Evolutionary conservation across 23 red algal species (phyloP).

Genomic region (Gracilariopsis chorda): DNA sequence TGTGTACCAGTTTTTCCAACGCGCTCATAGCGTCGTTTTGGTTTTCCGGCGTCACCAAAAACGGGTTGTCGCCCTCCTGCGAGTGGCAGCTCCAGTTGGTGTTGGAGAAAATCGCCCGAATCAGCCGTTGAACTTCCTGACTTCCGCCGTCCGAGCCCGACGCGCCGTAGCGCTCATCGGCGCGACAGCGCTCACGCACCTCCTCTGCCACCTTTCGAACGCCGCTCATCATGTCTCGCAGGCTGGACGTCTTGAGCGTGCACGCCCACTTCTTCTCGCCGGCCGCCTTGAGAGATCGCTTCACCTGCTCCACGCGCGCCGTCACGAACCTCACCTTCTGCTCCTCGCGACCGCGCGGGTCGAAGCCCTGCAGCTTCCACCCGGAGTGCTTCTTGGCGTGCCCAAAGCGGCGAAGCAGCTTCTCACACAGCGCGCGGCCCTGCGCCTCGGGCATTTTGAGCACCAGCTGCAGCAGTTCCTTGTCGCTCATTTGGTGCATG

Average conservation of each 20-base stretch:
- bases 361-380: slow-evolving; percentile 62
- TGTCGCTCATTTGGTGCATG: slow-evolving; percentile 42
- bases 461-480: slow-evolving; percentile 65
- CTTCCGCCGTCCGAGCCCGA: neutral
- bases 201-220: slow-evolving; percentile 71
- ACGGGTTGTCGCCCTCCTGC: slow-evolving; percentile 65
- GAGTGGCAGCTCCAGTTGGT: slow-evolving; percentile 73
- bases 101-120: slow-evolving; percentile 59
- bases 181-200: slow-evolving; percentile 56
- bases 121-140: slow-evolving; percentile 57
- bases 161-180: slow-evolving; percentile 11
- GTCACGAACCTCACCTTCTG: slow-evolving; percentile 66
- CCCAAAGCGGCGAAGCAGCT: slow-evolving; percentile 47
- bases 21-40: slow-evolving; percentile 62
- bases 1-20: slow-evolving; percentile 49
- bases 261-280: slow-evolving; percentile 65
- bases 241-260: slow-evolving; percentile 41
- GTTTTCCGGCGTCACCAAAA: slow-evolving; percentile 59
- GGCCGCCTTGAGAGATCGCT: slow-evolving; percentile 7
- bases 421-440: slow-evolving; percentile 47
- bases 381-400: slow-evolving; percentile 52
- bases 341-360: slow-evolving; percentile 37
- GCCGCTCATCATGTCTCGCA: slow-evolving; percentile 76
- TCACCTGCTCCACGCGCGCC: slow-evolving; percentile 42
- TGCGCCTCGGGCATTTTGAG: slow-evolving; percentile 42